phyloP scores from a whole-genome alignment of 495 filamentous ascomycete genomes.

The Xylaria flabelliformis region DNA sequence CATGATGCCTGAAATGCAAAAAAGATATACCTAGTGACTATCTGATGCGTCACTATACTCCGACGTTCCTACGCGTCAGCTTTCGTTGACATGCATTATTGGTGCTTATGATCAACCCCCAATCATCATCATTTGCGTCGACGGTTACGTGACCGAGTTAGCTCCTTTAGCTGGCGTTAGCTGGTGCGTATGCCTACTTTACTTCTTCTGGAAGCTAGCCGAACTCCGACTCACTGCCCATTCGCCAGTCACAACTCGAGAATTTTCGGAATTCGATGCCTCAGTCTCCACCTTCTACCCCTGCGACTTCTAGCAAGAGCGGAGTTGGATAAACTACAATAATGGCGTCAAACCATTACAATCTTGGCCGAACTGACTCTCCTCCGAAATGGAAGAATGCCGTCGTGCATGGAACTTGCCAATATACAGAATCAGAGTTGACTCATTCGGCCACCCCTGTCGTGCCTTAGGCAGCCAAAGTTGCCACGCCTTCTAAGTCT shows the following conservation, averaged over 20 bases:
- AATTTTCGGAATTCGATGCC: slow-evolving; percentile 2
- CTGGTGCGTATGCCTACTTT: background rate
- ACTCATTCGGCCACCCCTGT: slow-evolving; percentile 19
- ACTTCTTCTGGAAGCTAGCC: slow-evolving; percentile 10
- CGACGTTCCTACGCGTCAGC: slow-evolving; percentile 5
- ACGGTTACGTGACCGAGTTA: slow-evolving; percentile 7
- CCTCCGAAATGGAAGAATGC: slow-evolving; percentile 21
- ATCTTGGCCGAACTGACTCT: background rate
- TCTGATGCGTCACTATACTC: slow-evolving; percentile 1
- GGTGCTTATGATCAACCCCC: slow-evolving; percentile 1
- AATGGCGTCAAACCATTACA: slow-evolving; percentile 13
- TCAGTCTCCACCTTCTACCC: slow-evolving; percentile 10
- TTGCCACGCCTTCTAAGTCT: background rate
- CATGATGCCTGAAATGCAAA: background rate
- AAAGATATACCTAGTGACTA: background rate
- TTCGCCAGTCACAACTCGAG: slow-evolving; percentile 13
- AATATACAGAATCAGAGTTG: background rate
- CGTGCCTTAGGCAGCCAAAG: slow-evolving; percentile 25
- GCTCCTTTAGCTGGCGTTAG: background rate
- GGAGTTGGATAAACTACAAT: slow-evolving; percentile 21
- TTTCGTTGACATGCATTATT: slow-evolving; percentile 1
- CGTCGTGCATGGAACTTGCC: background rate
- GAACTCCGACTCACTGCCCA: background rate
- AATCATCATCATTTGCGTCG: slow-evolving; percentile 13
- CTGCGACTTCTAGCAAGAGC: background rate